These are phyloP conservation scores for Mortierella sp. DNA, from an alignment of 371 early-diverging fungal genomes.

Conservation along the genomic window DNA sequence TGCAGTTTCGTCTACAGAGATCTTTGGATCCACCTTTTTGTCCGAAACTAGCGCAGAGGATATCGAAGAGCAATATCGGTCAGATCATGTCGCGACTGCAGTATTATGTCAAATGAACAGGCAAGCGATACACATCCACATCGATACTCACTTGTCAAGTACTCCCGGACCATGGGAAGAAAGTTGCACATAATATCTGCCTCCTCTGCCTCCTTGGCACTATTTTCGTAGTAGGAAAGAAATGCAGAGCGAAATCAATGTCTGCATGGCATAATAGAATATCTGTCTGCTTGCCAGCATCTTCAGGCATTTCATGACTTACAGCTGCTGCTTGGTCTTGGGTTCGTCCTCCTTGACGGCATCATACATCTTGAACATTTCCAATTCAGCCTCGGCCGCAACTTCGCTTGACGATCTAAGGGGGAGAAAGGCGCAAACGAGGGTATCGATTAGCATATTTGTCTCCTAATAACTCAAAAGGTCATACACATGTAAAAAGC, in stretches of 20 bases:
- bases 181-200: slow-evolving; percentile 78
- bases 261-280: background rate
- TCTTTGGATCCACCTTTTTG: slow-evolving; percentile 24
- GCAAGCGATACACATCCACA: background rate
- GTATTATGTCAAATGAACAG: too few species aligned
- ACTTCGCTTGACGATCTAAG: slow-evolving; percentile 40
- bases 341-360: slow-evolving; percentile 73
- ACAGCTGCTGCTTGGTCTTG: slow-evolving; percentile 54
- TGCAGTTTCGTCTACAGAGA: slow-evolving; percentile 4
- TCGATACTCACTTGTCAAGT: slow-evolving; percentile 64
- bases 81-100: background rate
- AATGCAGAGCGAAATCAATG: background rate
- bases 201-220: slow-evolving; percentile 61
- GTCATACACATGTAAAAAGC: background rate
- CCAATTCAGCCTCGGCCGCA: slow-evolving; percentile 47
- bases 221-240: slow-evolving; percentile 32
- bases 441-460: background rate
- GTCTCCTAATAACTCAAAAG: background rate
- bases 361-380: slow-evolving; percentile 76
- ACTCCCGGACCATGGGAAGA: slow-evolving; percentile 82
- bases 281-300: background rate
- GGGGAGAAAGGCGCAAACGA: background rate
- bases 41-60: slow-evolving; percentile 28
- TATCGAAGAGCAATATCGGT: background rate
- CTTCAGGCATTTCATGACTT: background rate